Percentiles rank a stretch among this genome's conserved stretches.
Evolutionary conservation across 148 eudicot genomes (phyloP).

Genomic region (Rhododendron vialii): DNA sequence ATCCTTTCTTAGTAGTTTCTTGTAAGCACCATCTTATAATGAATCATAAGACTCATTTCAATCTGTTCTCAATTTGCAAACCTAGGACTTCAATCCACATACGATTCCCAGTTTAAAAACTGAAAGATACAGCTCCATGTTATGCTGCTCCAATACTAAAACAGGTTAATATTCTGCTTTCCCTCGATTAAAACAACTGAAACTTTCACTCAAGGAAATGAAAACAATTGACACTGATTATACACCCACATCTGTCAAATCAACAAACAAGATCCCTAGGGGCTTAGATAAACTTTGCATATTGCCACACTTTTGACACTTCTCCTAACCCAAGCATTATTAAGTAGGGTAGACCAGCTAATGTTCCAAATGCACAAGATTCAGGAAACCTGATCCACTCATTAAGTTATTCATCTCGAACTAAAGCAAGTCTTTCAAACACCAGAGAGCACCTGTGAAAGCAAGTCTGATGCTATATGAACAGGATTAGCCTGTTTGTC

Average conservation of each 20-base stretch:
- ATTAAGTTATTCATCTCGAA: slow-evolving; percentile 9
- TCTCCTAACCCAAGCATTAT: not conserved
- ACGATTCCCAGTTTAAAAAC: not conserved
- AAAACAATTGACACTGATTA: slow-evolving; percentile 3
- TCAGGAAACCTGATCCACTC: not conserved
- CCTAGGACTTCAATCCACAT: not conserved
- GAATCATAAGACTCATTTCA: not conserved
- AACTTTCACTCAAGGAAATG: slow-evolving; percentile 1
- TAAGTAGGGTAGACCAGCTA: not conserved
- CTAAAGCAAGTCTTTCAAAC: not conserved
- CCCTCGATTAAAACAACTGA: not conserved
- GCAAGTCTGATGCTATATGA: slow-evolving; percentile 92
- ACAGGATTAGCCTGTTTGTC: slow-evolving; percentile 85
- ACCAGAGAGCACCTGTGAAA: slow-evolving; percentile 65
- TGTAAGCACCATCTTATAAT: not conserved
- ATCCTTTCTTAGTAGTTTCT: not conserved
- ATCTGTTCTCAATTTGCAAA: not conserved
- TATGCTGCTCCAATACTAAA: not conserved
- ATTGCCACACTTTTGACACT: not conserved
- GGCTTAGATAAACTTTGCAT: not conserved
- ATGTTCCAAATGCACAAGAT: not conserved
- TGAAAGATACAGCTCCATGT: not conserved
- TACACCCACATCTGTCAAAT: not conserved
- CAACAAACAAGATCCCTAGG: not conserved
- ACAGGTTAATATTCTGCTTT: not conserved